phyloP scores from a whole-genome alignment of 768 basidiomycete genomes.

The Multifurca ochricompacta region DNA sequence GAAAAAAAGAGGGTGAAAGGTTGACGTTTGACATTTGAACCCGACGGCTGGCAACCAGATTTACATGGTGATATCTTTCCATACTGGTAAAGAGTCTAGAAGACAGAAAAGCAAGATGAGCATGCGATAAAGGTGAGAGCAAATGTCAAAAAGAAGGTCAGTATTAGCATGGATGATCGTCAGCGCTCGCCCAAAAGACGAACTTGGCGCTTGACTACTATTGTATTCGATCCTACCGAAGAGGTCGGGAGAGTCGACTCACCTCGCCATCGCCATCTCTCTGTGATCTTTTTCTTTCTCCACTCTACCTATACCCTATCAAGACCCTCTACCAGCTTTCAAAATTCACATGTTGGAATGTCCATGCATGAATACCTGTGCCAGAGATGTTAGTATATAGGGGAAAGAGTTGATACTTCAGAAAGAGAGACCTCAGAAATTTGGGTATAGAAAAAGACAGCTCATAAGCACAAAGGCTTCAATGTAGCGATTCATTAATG shows the following conservation, averaged over 20 bases:
- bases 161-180: constrained; percentile 83
- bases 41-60: not conserved
- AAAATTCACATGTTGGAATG: not conserved
- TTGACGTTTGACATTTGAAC: too few species aligned
- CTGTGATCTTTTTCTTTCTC: not conserved
- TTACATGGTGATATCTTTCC: not conserved
- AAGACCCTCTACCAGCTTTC: not conserved
- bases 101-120: constrained; percentile 1
- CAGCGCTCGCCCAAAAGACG: constrained; percentile 61
- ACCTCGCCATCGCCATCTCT: constrained; percentile 22
- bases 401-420: not conserved
- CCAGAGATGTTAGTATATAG: not conserved
- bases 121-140: constrained; percentile 9
- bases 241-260: constrained; percentile 27
- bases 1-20: too few species aligned
- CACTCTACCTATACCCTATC: not conserved
- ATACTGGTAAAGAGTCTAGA: not conserved
- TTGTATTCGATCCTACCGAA: constrained; percentile 53
- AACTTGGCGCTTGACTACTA: constrained; percentile 88
- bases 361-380: not conserved
- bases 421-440: constrained; percentile 59
- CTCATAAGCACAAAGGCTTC: constrained; percentile 67
- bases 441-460: constrained; percentile 71
- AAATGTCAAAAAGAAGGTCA: constrained; percentile 36
- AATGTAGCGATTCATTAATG: constrained; percentile 78